Evolutionary conservation across 2,329 filamentous ascomycete genomes (phyloP).

Genomic region (Lecanicillium sp.): DNA sequence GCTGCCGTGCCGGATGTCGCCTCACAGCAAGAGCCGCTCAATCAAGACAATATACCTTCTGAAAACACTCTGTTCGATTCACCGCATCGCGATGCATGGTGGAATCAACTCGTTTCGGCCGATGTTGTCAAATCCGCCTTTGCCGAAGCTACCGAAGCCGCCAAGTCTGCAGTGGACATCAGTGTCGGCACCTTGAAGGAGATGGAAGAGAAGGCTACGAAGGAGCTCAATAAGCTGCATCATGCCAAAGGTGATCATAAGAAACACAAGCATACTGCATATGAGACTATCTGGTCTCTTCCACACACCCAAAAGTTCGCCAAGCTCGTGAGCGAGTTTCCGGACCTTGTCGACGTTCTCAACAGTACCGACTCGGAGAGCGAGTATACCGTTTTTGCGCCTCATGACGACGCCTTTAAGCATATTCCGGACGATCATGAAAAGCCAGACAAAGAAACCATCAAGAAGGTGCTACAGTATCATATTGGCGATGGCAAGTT

Average conservation of each 20-base stretch:
- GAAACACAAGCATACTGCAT: conserved; percentile 61
- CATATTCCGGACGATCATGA: conserved; percentile 40
- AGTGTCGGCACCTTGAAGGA: conserved; percentile 4
- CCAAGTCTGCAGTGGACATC: conserved; percentile 6
- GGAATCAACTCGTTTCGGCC: no score
- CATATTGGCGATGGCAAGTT: conserved; percentile 64
- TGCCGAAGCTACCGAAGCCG: conserved; percentile 3
- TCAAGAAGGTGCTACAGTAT: conserved; percentile 65
- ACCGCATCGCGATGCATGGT: no score
- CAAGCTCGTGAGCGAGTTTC: conserved; percentile 63
- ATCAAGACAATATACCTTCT: no score
- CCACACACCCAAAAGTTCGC: conserved; percentile 73
- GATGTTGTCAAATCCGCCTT: neutral
- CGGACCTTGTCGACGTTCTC: conserved; percentile 61
- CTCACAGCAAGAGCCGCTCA: no score
- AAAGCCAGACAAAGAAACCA: conserved; percentile 60
- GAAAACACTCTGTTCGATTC: no score
- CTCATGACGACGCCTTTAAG: conserved; percentile 68
- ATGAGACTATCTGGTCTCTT: conserved; percentile 66
- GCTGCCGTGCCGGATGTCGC: no score
- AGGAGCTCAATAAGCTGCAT: conserved; percentile 7
- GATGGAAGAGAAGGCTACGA: conserved; percentile 5
- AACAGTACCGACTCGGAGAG: conserved; percentile 61
- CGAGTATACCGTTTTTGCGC: conserved; percentile 77
- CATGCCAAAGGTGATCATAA: conserved; percentile 3